Evolutionary conservation across 495 filamentous ascomycete species (phyloP).

Genomic region (Penicillium diatomitis): DNA sequence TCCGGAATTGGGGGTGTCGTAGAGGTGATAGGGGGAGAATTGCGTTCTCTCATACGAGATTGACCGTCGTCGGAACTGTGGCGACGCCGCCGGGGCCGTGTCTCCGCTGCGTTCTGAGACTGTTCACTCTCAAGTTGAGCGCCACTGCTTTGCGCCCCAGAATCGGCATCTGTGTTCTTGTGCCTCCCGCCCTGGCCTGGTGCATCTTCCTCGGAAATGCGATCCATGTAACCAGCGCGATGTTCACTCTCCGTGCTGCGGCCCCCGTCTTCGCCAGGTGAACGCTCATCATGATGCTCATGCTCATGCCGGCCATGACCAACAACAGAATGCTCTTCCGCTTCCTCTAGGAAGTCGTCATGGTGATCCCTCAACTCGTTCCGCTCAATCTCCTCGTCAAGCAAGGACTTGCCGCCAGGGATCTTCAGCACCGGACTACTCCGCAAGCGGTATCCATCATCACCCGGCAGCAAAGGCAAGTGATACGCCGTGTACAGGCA

Average conservation of each 20-base stretch:
- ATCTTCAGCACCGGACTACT: conserved; percentile 88
- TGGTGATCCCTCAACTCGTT: conserved; percentile 85
- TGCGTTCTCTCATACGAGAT: conserved; percentile 10
- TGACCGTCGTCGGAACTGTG: conserved; percentile 20
- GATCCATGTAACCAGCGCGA: conserved; percentile 9
- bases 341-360: conserved; percentile 71
- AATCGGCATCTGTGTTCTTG: conserved; percentile 1
- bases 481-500: conserved; percentile 96
- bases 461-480: conserved; percentile 74
- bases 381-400: conserved; percentile 94
- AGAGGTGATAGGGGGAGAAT: conserved; percentile 7
- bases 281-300: conserved; percentile 20
- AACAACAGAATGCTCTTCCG: conserved; percentile 33
- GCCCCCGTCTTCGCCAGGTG: conserved; percentile 7
- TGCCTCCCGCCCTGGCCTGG: conserved; percentile 16
- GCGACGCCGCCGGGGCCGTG: conserved; percentile 13
- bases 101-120: conserved; percentile 6
- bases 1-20: conserved; percentile 11
- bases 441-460: conserved; percentile 74
- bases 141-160: not conserved
- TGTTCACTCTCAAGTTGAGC: not conserved
- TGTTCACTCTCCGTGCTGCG: conserved; percentile 7
- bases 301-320: conserved; percentile 23
- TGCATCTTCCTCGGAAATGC: conserved; percentile 14
- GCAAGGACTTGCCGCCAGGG: conserved; percentile 80